A percentile compares a stretch with the other conserved stretches of the same genome.
Evolutionary conservation across 352 stramenopile genomes (phyloP).

Genomic region (Aphanomyces invadans): DNA sequence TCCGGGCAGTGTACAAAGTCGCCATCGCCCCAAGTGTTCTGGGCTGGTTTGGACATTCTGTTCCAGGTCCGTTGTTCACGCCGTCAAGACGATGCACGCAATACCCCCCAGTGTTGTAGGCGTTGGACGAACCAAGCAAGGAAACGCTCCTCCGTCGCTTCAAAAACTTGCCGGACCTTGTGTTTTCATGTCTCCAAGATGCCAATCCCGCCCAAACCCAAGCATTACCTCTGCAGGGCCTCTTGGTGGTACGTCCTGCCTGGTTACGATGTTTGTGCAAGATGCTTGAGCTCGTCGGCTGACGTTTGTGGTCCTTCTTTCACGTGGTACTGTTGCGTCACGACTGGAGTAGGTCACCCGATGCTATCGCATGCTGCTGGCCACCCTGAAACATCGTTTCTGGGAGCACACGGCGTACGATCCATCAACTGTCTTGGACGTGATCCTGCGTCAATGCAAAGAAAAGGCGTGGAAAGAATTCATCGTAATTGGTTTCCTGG

Average conservation of each 20-base stretch:
- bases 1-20: conserved; percentile 67
- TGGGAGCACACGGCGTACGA: conserved; percentile 78
- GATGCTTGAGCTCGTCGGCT: too few relatives aligned
- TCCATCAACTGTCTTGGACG: conserved; percentile 49
- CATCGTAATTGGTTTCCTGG: conserved; percentile 75
- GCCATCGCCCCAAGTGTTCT: conserved; percentile 64
- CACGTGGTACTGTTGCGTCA: too few relatives aligned
- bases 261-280: background rate
- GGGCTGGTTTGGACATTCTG: conserved; percentile 69
- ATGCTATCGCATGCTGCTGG: conserved; percentile 66
- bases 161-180: conserved; percentile 77
- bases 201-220: conserved; percentile 43
- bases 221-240: conserved; percentile 48
- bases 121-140: conserved; percentile 71
- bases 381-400: conserved; percentile 69
- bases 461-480: conserved; percentile 56
- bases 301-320: too few relatives aligned
- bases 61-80: conserved; percentile 53
- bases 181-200: conserved; percentile 79
- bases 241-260: conserved; percentile 68
- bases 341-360: conserved; percentile 84
- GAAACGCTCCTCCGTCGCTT: conserved; percentile 77
- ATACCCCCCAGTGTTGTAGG: conserved; percentile 28
- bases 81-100: background rate
- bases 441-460: conserved; percentile 64